Percentiles rank a stretch among this genome's conserved stretches.
Conservation (phyloP, 345 rosid species). For the Eucalyptus polybractea region DNA sequence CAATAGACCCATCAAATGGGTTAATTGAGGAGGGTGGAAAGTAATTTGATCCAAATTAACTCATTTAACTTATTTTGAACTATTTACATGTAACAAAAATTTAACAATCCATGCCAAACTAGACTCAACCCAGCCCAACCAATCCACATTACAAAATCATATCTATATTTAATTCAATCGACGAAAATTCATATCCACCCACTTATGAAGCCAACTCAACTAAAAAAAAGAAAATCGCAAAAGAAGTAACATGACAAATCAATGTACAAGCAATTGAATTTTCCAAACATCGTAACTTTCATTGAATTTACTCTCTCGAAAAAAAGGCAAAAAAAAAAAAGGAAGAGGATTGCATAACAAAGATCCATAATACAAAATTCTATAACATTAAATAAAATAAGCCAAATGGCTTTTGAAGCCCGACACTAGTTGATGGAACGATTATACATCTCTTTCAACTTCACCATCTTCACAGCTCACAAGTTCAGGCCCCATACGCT, state of each 20-base stretch:
- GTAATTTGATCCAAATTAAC: rapidly evolving
- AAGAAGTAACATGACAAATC: background rate
- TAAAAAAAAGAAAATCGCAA: background rate
- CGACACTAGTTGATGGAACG: background rate
- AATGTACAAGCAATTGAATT: background rate
- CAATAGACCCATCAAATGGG: rapidly evolving
- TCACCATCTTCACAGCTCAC: background rate
- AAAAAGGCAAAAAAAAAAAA: background rate
- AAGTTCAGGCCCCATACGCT: background rate
- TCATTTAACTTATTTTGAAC: too few relatives aligned
- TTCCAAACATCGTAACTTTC: background rate
- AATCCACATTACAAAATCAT: too few relatives aligned
- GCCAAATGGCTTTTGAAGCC: background rate
- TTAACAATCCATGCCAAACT: rapidly evolving
- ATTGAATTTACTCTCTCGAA: too few relatives aligned
- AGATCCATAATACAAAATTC: background rate
- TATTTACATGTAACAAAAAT: too few relatives aligned
- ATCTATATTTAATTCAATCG: background rate
- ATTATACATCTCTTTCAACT: background rate
- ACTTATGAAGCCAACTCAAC: background rate
- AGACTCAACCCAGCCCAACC: rapidly evolving
- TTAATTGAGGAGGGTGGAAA: rapidly evolving
- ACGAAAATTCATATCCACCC: background rate
- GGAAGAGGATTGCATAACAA: background rate
- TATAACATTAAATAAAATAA: background rate